Base-by-base conservation (phyloP, 352 stramenopile species). In the Globisporangium paddicum region DNA sequence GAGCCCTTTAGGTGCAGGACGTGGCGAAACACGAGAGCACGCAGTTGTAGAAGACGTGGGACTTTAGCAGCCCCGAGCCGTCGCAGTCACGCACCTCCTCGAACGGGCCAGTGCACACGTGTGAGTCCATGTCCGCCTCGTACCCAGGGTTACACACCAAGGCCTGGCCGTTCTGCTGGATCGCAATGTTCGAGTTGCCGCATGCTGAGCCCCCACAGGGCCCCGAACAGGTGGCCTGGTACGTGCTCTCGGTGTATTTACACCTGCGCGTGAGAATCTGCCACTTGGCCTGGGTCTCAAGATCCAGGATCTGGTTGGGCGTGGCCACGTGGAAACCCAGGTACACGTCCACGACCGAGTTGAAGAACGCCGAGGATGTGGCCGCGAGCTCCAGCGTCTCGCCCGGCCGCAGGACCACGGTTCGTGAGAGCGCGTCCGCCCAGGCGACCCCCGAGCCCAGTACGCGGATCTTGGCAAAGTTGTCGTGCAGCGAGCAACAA, bases 301-400 rank as follows among this genome's bases (percentile, higher is more conserved):
- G 67, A 42, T 90, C 71, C 0, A 90, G 10, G 53, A 90, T 75
- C n/a, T 79, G 74, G 61, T 90, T 93, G 3, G 79, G 58, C 0
- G 80, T 89, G 34, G 89, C 68, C 14, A 89, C 66, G 44, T 93
- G 83, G 60, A 93, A 93, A 23, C 63, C 79, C 5, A 93, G 5
- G 60, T 84, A 87, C 6, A 90, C 79, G 49, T 90, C 77, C 1
- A 75, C 60, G 52, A 82, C 60, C 13, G 83, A 69, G 62, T 86
- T 87, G 62, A 90, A 90, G 23, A 72, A 71, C 3, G 61, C 32
- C 0, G 83, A 77, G 1, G 79, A 75, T n/a, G 59, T 68, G 5
- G 72, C 73, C 14, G 66, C 55, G 5, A 90, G 59, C 49, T 89
- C 77, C 26, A 90, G 58, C 7, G 64, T 64, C 18, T 89, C 66